A percentile compares a stretch with the other conserved stretches of the same genome.
phyloP scores from a whole-genome alignment of 768 basidiomycete species.

The Boletus subcaerulescens region DNA sequence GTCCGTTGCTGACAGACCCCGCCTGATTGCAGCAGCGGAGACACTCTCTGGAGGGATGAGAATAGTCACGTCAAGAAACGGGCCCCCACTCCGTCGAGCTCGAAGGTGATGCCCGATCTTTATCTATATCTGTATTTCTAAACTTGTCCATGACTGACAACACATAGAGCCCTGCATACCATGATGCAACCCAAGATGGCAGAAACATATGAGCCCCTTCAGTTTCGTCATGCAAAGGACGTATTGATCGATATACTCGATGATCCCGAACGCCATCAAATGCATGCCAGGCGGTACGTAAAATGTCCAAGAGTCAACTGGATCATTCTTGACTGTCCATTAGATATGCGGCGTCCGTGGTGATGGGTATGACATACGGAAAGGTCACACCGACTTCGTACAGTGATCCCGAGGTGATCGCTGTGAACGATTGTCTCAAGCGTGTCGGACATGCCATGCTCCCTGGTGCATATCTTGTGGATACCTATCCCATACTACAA shows the following conservation, averaged over 20 bases:
- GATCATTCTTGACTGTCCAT: not conserved
- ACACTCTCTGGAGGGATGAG: conserved; percentile 6
- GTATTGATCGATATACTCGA: conserved; percentile 2
- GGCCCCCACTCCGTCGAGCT: not conserved
- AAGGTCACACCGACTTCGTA: conserved; percentile 38
- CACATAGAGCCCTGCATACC: not conserved
- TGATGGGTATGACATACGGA: conserved; percentile 39
- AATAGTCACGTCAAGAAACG: conserved; percentile 1
- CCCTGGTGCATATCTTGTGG: conserved; percentile 28
- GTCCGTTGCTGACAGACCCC: conserved; percentile 3
- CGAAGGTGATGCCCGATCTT: not conserved
- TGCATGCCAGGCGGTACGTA: conserved; percentile 2
- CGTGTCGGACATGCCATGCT: conserved; percentile 28
- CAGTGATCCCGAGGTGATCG: conserved; percentile 34
- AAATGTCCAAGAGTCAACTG: not conserved
- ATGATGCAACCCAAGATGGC: conserved; percentile 2
- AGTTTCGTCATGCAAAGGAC: conserved; percentile 4
- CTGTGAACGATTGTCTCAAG: conserved; percentile 24
- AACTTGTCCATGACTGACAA: not conserved
- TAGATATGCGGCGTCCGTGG: conserved; percentile 39
- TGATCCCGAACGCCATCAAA: conserved; percentile 5
- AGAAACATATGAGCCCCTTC: conserved; percentile 3
- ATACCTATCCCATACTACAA: conserved; percentile 21
- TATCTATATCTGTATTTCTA: not conserved
- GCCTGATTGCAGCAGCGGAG: conserved; percentile 3